These are phyloP conservation scores for Penicillium samsonianum DNA, from an alignment of 495 filamentous ascomycete genomes.

Conservation along the genomic window DNA sequence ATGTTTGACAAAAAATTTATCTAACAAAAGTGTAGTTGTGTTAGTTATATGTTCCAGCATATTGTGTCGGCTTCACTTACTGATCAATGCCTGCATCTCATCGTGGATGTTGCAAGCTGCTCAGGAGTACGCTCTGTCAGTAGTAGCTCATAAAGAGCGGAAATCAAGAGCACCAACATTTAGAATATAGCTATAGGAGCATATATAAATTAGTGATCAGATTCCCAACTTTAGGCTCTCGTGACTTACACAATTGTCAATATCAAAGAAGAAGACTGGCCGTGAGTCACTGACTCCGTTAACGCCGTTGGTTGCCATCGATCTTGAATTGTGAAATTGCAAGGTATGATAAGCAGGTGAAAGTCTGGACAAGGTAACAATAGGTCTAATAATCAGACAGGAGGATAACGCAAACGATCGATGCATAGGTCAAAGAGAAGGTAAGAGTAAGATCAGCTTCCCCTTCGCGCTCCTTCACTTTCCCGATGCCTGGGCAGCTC, in stretches of 20 bases:
- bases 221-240: not conserved
- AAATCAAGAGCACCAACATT: slow-evolving; percentile 35
- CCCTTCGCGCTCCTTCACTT: not conserved
- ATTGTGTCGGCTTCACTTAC: slow-evolving; percentile 28
- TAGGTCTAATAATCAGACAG: slow-evolving; percentile 15
- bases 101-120: slow-evolving; percentile 69
- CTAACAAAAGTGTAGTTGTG: slow-evolving; percentile 29
- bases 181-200: slow-evolving; percentile 52
- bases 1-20: slow-evolving; percentile 79
- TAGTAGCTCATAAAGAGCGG: not conserved
- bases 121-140: slow-evolving; percentile 12
- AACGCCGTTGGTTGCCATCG: slow-evolving; percentile 28
- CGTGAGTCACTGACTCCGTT: slow-evolving; percentile 39
- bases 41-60: slow-evolving; percentile 5
- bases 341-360: not conserved
- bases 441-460: not conserved
- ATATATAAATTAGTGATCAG: slow-evolving; percentile 16
- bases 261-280: slow-evolving; percentile 85
- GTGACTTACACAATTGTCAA: slow-evolving; percentile 87
- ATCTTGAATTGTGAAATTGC: slow-evolving; percentile 14
- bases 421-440: slow-evolving; percentile 21
- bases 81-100: slow-evolving; percentile 70
- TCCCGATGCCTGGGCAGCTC: not conserved
- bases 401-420: slow-evolving; percentile 14
- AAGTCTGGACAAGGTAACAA: slow-evolving; percentile 4